Evolutionary conservation across 2,329 filamentous ascomycete genomes (phyloP).

Genomic region (Paecilomyces niveus): DNA sequence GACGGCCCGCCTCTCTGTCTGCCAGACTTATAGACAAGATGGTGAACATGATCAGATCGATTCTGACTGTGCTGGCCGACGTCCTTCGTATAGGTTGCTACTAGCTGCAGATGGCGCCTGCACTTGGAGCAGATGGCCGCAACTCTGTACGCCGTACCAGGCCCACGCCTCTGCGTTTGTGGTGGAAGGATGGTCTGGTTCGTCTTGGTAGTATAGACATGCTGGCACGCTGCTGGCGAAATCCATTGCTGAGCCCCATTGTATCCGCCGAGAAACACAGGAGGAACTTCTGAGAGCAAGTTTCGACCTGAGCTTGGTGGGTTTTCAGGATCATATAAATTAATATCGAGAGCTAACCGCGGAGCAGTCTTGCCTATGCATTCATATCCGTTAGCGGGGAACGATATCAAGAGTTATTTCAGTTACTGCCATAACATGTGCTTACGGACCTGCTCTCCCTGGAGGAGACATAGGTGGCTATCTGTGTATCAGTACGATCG

Average conservation of each 20-base stretch:
- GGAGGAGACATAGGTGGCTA: conserved; percentile 21
- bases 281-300: conserved; percentile 52
- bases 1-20: conserved; percentile 19
- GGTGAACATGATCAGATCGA: conserved; percentile 51
- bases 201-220: conserved; percentile 52
- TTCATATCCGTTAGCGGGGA: not conserved
- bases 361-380: conserved; percentile 45
- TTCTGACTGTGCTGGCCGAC: conserved; percentile 41
- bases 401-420: not conserved
- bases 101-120: conserved; percentile 54
- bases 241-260: conserved; percentile 27
- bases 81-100: conserved; percentile 44
- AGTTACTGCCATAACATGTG: not conserved
- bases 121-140: conserved; percentile 57
- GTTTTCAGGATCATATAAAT: conserved; percentile 39
- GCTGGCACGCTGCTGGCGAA: conserved; percentile 46
- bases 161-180: conserved; percentile 28
- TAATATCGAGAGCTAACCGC: conserved; percentile 39
- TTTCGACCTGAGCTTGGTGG: conserved; percentile 41
- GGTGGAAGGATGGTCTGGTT: conserved; percentile 46
- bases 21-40: conserved; percentile 44
- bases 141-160: conserved; percentile 48
- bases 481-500: not conserved
- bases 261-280: conserved; percentile 37
- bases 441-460: conserved; percentile 25